Evolutionary conservation across 352 stramenopile genomes (phyloP).

Genomic region (Phytophthora kernoviae): DNA sequence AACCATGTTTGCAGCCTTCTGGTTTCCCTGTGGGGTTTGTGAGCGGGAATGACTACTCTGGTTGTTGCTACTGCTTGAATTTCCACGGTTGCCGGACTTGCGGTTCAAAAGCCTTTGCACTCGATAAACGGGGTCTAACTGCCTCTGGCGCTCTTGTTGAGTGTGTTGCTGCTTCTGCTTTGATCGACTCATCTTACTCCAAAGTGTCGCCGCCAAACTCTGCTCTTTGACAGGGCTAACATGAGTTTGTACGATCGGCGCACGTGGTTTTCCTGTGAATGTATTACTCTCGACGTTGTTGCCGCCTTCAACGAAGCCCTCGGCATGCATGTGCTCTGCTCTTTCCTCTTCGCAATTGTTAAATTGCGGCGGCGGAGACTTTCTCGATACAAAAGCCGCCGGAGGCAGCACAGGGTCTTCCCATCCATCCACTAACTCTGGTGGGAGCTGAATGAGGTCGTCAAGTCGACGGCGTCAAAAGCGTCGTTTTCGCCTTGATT

Average conservation of each 20-base stretch:
- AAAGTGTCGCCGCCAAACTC: conserved; percentile 53
- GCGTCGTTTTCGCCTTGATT: conserved; percentile 28
- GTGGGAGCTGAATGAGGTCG: conserved; percentile 55
- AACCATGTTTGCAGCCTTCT: conserved; percentile 27
- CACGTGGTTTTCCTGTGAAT: not conserved
- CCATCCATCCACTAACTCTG: conserved; percentile 67
- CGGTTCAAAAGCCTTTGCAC: conserved; percentile 55
- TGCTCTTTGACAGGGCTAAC: conserved; percentile 19
- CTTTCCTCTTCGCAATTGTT: conserved; percentile 15
- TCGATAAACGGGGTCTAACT: conserved; percentile 61
- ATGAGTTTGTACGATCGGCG: not conserved
- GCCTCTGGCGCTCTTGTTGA: conserved; percentile 37
- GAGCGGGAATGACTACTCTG: conserved; percentile 9
- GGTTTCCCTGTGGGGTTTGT: conserved; percentile 8
- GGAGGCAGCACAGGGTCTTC: conserved; percentile 48
- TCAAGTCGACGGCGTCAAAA: conserved; percentile 66
- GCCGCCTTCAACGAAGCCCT: conserved; percentile 11
- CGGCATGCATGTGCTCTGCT: conserved; percentile 1
- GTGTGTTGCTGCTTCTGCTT: conserved; percentile 49
- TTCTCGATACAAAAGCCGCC: not conserved
- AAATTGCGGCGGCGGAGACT: not conserved
- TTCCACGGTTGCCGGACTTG: conserved; percentile 19
- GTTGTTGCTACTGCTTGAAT: conserved; percentile 15
- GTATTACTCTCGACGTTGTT: not conserved
- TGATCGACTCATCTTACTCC: conserved; percentile 69